Evolutionary conservation across 345 rosid genomes (phyloP).

Genomic region (Erysimum cheiranthoides): DNA sequence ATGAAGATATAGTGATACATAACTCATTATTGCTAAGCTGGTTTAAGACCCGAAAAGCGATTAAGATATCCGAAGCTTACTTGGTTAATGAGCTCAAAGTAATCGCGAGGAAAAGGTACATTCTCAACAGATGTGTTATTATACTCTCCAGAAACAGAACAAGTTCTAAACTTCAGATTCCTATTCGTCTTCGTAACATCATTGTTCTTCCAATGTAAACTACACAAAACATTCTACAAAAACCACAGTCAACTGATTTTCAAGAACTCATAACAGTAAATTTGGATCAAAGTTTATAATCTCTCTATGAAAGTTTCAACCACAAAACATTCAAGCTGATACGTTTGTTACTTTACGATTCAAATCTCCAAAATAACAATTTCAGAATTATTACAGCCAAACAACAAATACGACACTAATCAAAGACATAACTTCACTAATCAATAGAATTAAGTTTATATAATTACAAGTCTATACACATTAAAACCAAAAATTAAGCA

Average conservation of each 20-base stretch:
- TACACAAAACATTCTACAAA: conserved; percentile 24
- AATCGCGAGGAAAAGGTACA: conserved; percentile 70
- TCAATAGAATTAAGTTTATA: neutral
- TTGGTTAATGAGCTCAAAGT: conserved; percentile 72
- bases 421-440: neutral
- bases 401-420: neutral
- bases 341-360: neutral
- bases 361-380: neutral
- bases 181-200: conserved; percentile 28
- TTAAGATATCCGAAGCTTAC: conserved; percentile 49
- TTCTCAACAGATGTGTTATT: conserved; percentile 53
- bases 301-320: neutral
- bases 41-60: neutral
- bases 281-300: neutral
- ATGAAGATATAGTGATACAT: neutral
- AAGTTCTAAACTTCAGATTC: conserved; percentile 25
- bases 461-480: neutral
- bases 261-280: neutral
- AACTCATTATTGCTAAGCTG: neutral
- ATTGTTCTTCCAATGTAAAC: conserved; percentile 34
- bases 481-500: neutral
- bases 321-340: neutral
- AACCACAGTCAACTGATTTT: neutral
- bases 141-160: conserved; percentile 50
- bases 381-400: neutral